Conservation (phyloP, 352 stramenopile species). For the Ophiocytium majus region DNA sequence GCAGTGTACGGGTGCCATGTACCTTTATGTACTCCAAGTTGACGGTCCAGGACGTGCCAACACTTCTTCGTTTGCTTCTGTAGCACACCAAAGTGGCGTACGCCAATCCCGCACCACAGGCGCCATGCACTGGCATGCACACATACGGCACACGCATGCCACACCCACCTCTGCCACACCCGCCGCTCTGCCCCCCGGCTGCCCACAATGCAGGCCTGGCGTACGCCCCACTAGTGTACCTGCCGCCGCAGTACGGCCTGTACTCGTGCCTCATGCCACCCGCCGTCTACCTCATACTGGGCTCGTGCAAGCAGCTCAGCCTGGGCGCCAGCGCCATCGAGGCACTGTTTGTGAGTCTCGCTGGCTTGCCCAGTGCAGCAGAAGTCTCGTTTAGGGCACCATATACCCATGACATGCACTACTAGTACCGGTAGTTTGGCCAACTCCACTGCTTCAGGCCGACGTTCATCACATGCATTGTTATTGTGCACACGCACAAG, state of each 20-base stretch:
- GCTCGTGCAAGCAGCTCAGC: slow-evolving; percentile 50
- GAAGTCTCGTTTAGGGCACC: too few relatives aligned
- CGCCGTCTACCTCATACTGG: slow-evolving; percentile 50
- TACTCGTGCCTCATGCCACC: slow-evolving; percentile 78
- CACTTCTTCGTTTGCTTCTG: not conserved
- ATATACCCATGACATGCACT: too few relatives aligned
- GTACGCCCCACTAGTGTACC: slow-evolving; percentile 75
- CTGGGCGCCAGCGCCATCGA: slow-evolving; percentile 39
- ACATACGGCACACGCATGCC: not conserved
- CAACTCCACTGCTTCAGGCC: too few relatives aligned
- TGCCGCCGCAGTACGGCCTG: slow-evolving; percentile 79
- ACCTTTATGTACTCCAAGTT: not conserved
- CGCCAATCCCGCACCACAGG: not conserved
- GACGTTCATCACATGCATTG: too few relatives aligned
- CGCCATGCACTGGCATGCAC: not conserved
- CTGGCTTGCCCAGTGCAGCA: too few relatives aligned
- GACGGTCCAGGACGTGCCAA: not conserved
- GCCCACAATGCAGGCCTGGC: slow-evolving; percentile 65
- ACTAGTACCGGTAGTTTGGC: too few relatives aligned
- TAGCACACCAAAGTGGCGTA: not conserved
- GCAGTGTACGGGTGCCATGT: not conserved
- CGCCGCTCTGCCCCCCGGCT: not conserved
- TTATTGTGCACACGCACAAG: too few relatives aligned
- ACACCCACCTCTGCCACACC: not conserved
- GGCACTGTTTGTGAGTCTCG: slow-evolving; percentile 19